Base-by-base conservation (phyloP, 2,329 filamentous ascomycete species). In the Periglandula ipomoeae region DNA sequence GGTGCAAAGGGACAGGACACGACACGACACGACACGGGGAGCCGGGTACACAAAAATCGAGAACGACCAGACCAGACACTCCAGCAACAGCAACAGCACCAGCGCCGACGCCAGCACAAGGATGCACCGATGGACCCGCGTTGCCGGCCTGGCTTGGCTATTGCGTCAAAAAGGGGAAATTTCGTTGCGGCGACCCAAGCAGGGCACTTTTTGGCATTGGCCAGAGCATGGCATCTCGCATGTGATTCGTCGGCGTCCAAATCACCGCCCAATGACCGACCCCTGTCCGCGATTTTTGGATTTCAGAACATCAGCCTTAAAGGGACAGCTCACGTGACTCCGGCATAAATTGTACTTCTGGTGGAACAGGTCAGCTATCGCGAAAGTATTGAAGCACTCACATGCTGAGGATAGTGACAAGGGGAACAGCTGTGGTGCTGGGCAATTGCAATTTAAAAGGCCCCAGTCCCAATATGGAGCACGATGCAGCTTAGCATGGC, bases 131-230 rank as follows among this genome's bases (percentile, higher is more conserved):
- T 56, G 15, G 35, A 38, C 27, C 45, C 44, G 44, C 42, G 45
- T 49, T 40, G 47, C 27, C 44, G 49, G 44, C 30, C 55, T 53
- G 55, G 55, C 59, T 44, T n/a, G n/a, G n/a, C n/a, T n/a, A n/a
- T n/a, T 26, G 20, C 20, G 49, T 45, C 50, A 43, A 65, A 66
- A 67, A 66, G 64, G 64, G 64, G 65, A 67, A 66, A 65, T 64
- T 64, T 62, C 55, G 48, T 55, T 59, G 55, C 55, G 15, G 35
- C 8, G 35, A 17, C 35, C 27, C 27, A 32, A 32, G 42, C 42
- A 44, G n/a, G 19, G 13, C 41, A 32, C 26, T 32, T 32, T 30
- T 30, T 44, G 27, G 23, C 42, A 52, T 52, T 54, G 50, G 50
- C n/a, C n/a, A n/a, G n/a, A n/a, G n/a, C n/a, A n/a, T n/a, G n/a